Conservation (phyloP, 2,329 filamentous ascomycete genomes). For the Leptosphaerulina australis region DNA sequence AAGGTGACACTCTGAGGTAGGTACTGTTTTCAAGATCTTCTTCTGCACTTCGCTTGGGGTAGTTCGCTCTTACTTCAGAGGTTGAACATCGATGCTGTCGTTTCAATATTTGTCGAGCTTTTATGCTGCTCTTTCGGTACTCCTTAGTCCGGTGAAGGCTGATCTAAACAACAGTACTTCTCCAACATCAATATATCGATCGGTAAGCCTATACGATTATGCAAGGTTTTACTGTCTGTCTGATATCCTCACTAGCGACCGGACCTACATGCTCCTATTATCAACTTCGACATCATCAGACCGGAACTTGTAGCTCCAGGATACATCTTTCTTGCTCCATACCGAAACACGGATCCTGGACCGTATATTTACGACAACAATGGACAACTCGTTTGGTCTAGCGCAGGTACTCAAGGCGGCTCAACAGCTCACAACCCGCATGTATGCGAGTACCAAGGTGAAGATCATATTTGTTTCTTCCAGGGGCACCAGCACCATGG, state of each 20-base stretch:
- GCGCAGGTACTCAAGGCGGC: slow-evolving; percentile 12
- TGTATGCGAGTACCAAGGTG: slow-evolving; percentile 15
- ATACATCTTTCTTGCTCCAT: slow-evolving; percentile 14
- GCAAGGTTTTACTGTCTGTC: not conserved
- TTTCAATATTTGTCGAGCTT: slow-evolving; percentile 12
- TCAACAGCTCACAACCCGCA: slow-evolving; percentile 14
- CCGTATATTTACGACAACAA: slow-evolving; percentile 15
- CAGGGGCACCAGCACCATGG: slow-evolving; percentile 13
- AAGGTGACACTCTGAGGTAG: slow-evolving; percentile 2
- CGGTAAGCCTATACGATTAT: slow-evolving; percentile 4
- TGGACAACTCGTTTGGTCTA: slow-evolving; percentile 13
- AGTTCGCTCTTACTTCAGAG: not conserved
- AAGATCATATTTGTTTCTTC: slow-evolving; percentile 16
- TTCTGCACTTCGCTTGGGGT: not conserved
- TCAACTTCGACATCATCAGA: slow-evolving; percentile 12
- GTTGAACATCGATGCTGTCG: slow-evolving; percentile 6
- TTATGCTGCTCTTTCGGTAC: slow-evolving; percentile 1
- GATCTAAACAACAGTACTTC: slow-evolving; percentile 10
- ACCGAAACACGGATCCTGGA: slow-evolving; percentile 12
- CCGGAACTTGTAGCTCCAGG: slow-evolving; percentile 12
- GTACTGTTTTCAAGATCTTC: slow-evolving; percentile 1
- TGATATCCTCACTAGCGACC: slow-evolving; percentile 13
- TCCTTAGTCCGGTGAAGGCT: not conserved
- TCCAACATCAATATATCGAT: slow-evolving; percentile 12
- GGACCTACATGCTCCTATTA: slow-evolving; percentile 15